These are phyloP conservation scores for Magnaporthiopsis incrustans DNA, from an alignment of 2,329 filamentous ascomycete genomes.

Conservation along the genomic window DNA sequence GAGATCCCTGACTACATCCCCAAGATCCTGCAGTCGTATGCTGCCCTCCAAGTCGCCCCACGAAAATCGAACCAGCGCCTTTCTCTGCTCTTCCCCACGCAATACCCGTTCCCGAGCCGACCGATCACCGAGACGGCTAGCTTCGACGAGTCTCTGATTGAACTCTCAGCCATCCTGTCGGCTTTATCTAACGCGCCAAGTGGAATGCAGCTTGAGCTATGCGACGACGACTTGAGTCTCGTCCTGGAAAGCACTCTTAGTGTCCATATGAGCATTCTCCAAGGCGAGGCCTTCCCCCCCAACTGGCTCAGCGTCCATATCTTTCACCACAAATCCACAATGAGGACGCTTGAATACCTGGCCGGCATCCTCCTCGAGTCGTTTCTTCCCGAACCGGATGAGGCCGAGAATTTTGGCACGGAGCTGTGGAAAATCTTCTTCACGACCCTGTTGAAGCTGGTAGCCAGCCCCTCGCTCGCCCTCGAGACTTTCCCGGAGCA, in stretches of 20 bases:
- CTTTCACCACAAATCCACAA: slow-evolving; percentile 83
- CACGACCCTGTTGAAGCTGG: slow-evolving; percentile 76
- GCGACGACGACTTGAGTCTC: slow-evolving; percentile 64
- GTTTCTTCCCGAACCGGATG: slow-evolving; percentile 81
- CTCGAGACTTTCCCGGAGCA: slow-evolving; percentile 96
- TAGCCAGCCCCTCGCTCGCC: slow-evolving; percentile 80
- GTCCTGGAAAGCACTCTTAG: slow-evolving; percentile 73
- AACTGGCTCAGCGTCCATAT: slow-evolving; percentile 92
- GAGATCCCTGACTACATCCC: slow-evolving; percentile 85
- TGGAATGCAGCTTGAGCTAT: slow-evolving; percentile 67
- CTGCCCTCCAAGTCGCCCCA: slow-evolving; percentile 56
- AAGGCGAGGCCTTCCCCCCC: slow-evolving; percentile 80
- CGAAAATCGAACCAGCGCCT: slow-evolving; percentile 54
- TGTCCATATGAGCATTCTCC: slow-evolving; percentile 81
- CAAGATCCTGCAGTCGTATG: slow-evolving; percentile 84
- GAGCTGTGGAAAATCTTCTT: slow-evolving; percentile 94
- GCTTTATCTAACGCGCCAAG: slow-evolving; percentile 67
- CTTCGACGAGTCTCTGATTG: slow-evolving; percentile 83
- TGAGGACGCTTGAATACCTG: slow-evolving; percentile 77
- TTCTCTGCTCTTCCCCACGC: slow-evolving; percentile 81
- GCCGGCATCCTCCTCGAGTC: slow-evolving; percentile 71
- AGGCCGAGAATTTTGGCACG: slow-evolving; percentile 86
- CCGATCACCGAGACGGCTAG: slow-evolving; percentile 40
- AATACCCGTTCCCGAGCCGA: slow-evolving; percentile 81
- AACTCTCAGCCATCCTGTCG: slow-evolving; percentile 81